Percentiles rank a stretch among this genome's conserved stretches.
phyloP scores from a whole-genome alignment of 768 basidiomycete species.

The Russula brevipes region DNA sequence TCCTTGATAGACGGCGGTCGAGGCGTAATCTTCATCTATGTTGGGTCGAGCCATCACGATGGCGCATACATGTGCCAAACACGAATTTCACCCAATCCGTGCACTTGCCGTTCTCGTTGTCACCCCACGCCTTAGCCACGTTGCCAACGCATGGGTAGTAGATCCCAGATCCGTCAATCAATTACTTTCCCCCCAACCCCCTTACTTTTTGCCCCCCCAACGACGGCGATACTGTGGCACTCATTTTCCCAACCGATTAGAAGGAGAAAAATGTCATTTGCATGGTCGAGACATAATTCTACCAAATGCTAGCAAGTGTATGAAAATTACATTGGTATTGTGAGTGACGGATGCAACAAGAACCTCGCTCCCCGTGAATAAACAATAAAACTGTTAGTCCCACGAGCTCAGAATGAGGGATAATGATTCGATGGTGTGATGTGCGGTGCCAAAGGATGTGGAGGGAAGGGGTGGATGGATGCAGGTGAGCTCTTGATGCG shows the following conservation, averaged over 20 bases:
- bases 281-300: slow-evolving; percentile 18
- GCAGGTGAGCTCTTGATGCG: slow-evolving; percentile 11
- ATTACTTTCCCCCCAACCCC: neutral
- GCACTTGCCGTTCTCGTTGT: neutral
- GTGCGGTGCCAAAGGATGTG: slow-evolving; percentile 1
- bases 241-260: neutral
- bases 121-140: slow-evolving; percentile 11
- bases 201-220: neutral
- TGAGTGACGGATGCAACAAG: slow-evolving; percentile 12
- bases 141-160: neutral
- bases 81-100: slow-evolving; percentile 1
- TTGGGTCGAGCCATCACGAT: neutral
- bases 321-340: slow-evolving; percentile 11
- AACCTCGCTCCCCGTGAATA: slow-evolving; percentile 16
- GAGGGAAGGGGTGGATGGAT: neutral
- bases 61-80: neutral
- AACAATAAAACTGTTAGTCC: slow-evolving; percentile 12
- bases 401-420: slow-evolving; percentile 4
- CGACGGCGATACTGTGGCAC: neutral
- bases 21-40: slow-evolving; percentile 9
- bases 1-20: neutral
- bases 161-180: neutral
- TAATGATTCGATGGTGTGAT: neutral
- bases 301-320: slow-evolving; percentile 15
- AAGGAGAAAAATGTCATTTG: slow-evolving; percentile 10